Evolutionary conservation across 106 monocot genomes (phyloP).

Genomic region (Platanthera zijinensis): DNA sequence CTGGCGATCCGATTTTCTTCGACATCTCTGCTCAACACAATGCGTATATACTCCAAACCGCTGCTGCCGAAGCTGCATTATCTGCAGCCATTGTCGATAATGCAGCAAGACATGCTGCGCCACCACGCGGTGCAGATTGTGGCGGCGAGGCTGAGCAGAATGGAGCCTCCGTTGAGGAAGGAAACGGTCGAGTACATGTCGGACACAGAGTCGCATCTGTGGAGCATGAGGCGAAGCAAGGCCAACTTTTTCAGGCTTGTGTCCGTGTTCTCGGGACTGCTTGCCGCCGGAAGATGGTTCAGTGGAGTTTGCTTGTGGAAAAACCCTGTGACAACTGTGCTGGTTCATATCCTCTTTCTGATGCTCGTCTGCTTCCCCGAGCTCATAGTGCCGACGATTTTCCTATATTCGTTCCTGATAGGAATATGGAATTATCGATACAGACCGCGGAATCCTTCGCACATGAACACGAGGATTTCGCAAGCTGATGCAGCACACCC

Average conservation of each 20-base stretch:
- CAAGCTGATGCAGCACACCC: constrained; percentile 33
- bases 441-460: constrained; percentile 45
- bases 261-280: constrained; percentile 35
- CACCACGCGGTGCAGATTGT: constrained; percentile 48
- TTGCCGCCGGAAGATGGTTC: constrained; percentile 48
- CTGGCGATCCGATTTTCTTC: constrained; percentile 62
- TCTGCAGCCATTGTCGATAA: constrained; percentile 24
- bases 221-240: constrained; percentile 76
- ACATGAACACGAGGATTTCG: constrained; percentile 56
- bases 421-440: constrained; percentile 55
- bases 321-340: constrained; percentile 46
- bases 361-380: constrained; percentile 61
- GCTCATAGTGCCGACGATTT: constrained; percentile 48
- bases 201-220: constrained; percentile 43
- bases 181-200: constrained; percentile 69
- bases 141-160: constrained; percentile 36
- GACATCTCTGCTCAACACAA: constrained; percentile 25
- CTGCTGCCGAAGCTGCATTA: constrained; percentile 74
- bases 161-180: constrained; percentile 63
- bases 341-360: constrained; percentile 48
- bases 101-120: constrained; percentile 39
- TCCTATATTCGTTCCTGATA: constrained; percentile 54
- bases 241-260: constrained; percentile 59
- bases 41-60: constrained; percentile 39
- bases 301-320: constrained; percentile 54